These are phyloP conservation scores for Adenanthera pavonina DNA, from an alignment of 306 rosid genomes.

Conservation along the genomic window DNA sequence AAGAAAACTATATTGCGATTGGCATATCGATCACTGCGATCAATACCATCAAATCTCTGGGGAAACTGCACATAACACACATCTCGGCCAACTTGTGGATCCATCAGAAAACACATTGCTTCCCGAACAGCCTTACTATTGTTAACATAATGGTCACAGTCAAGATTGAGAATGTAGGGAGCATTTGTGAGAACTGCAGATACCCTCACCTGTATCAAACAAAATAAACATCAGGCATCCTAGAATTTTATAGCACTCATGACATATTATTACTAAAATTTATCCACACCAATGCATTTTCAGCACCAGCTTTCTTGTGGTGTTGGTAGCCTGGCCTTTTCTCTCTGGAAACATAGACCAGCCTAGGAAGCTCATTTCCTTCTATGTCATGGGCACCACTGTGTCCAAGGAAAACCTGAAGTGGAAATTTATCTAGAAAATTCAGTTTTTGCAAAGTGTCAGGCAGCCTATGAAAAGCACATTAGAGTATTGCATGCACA, in stretches of 20 bases:
- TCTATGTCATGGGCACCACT: constrained; percentile 83
- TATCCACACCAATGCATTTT: constrained; percentile 83
- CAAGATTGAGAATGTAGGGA: constrained; percentile 96
- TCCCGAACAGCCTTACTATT: constrained; percentile 95
- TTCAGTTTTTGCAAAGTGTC: neutral
- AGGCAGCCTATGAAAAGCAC: constrained; percentile 18
- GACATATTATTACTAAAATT: constrained; percentile 23
- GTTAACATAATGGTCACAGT: constrained; percentile 96
- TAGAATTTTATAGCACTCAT: constrained; percentile 29
- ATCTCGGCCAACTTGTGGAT: constrained; percentile 83
- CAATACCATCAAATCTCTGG: constrained; percentile 98
- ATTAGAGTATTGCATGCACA: neutral
- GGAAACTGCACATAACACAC: constrained; percentile 95
- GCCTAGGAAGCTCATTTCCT: constrained; percentile 88
- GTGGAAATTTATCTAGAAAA: constrained; percentile 19
- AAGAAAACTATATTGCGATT: constrained; percentile 97
- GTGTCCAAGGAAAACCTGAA: constrained; percentile 89
- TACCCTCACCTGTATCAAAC: constrained; percentile 76
- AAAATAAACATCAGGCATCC: constrained; percentile 41
- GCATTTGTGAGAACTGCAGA: constrained; percentile 98
- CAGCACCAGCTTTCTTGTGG: constrained; percentile 99
- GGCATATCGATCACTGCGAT: constrained; percentile 97
- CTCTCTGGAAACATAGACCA: constrained; percentile 98
- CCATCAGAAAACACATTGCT: constrained; percentile 99
- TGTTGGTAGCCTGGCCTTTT: constrained; percentile 98